Evolutionary conservation across 768 basidiomycete genomes (phyloP), one percentile per base, ranked within the genome.

Genomic region (Russula griseocarnosa): DNA sequence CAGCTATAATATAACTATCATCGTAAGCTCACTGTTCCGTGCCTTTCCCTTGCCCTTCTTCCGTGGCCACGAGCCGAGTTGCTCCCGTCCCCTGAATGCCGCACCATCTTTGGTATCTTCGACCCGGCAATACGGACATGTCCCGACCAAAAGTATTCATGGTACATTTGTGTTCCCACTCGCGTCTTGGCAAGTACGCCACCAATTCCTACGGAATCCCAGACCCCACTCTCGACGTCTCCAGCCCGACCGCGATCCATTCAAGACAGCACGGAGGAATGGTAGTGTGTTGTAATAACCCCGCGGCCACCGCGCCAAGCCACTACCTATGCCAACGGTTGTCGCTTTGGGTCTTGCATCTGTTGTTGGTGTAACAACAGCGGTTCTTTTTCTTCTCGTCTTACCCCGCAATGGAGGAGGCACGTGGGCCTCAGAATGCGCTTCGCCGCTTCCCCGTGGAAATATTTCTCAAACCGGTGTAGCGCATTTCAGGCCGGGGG

Each of bases 81-180:
- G 40, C 14, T 47, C 40, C 30, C 50, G 57, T 58, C 53, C 63
- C 53, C 46, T 60, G 58, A 49, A 55, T 36, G 10, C 18, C 20
- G 14, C 49, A 24, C 47, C 47, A n/a, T 18, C 47, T 55, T 58
- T 36, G 54, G 59, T n/a, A 49, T 24, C 22, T 24, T 13, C n/a
- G 13, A 38, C 24, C 63, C 63, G 59, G 46, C 38, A 65, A 30
- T 1, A 9, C 26, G 63, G 49, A 32, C 18, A 60, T 13, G 22
- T 30, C 30, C 11, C 11, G 3, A 59, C 16, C 44, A 30, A 52
- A 30, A 11, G 30, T 53, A 52, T 50, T 26, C 30, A 46, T 34
- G 22, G 16, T 16, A 20, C 30, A 44, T 6, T 18, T 9, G 4
- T 7, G 11, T 61, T 61, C 60, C 60, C 60, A 61, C 60, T 47